Percentiles rank a stretch among this genome's conserved stretches.
These are phyloP conservation scores for Kwoniella shandongensis DNA, from an alignment of 768 basidiomycete genomes.

Conservation along the genomic window DNA sequence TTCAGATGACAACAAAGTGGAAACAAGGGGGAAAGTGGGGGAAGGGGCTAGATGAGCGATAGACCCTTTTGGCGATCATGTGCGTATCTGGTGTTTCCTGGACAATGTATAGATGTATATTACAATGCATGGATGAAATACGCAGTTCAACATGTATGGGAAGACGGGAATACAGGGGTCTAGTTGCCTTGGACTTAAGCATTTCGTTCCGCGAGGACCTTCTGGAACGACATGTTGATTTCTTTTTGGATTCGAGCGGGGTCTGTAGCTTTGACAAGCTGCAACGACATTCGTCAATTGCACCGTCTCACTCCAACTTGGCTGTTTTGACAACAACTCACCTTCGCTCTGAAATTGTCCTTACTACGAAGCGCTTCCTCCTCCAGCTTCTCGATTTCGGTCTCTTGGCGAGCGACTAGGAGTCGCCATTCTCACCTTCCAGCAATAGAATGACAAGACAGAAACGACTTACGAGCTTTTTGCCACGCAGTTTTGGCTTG, in stretches of 20 bases:
- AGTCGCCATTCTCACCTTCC: not conserved
- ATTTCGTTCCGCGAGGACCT: conserved; percentile 2
- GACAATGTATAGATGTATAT: not conserved
- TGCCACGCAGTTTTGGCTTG: conserved; percentile 7
- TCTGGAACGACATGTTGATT: conserved; percentile 13
- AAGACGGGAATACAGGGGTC: too few species aligned
- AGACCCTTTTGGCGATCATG: too few species aligned
- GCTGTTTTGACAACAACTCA: not conserved
- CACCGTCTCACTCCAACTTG: too few species aligned
- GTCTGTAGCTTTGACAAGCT: conserved; percentile 25
- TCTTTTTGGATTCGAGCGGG: conserved; percentile 10
- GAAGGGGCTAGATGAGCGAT: too few species aligned
- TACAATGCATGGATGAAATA: not conserved
- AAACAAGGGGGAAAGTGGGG: too few species aligned
- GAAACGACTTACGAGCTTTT: conserved; percentile 3
- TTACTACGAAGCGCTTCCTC: conserved; percentile 4
- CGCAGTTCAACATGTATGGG: too few species aligned
- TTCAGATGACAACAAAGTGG: too few species aligned
- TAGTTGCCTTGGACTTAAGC: not conserved
- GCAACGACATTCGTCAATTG: not conserved
- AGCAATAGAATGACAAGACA: too few species aligned
- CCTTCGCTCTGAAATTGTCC: conserved; percentile 9
- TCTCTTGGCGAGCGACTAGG: conserved; percentile 12
- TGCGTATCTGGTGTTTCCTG: too few species aligned
- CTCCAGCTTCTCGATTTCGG: conserved; percentile 10